A percentile compares a stretch with the other conserved stretches of the same genome.
Evolutionary conservation across 2,329 filamentous ascomycete species (phyloP).

Genomic region (Trichoderma arundinaceum): DNA sequence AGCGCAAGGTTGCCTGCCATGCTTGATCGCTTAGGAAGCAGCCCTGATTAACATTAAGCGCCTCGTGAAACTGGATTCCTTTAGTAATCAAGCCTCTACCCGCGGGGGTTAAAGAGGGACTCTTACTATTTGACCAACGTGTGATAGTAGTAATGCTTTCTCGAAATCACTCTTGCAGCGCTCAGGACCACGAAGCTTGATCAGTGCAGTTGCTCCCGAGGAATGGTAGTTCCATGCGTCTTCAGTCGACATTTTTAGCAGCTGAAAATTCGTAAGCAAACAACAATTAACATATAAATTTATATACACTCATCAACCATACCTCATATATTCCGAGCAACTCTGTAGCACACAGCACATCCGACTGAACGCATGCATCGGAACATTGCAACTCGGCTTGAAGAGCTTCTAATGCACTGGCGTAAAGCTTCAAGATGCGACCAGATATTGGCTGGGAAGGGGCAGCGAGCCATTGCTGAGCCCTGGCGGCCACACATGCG

Average conservation of each 20-base stretch:
- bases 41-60: slow-evolving; percentile 2
- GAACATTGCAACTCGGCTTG: slow-evolving; percentile 19
- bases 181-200: slow-evolving; percentile 24
- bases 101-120: background rate
- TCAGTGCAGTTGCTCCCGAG: slow-evolving; percentile 9
- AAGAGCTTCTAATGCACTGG: slow-evolving; percentile 11
- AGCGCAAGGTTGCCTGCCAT: slow-evolving; percentile 13
- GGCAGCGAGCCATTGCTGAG: slow-evolving; percentile 22
- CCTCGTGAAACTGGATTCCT: slow-evolving; percentile 10
- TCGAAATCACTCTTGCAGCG: slow-evolving; percentile 24
- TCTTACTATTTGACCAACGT: slow-evolving; percentile 29
- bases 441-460: slow-evolving; percentile 7
- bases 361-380: slow-evolving; percentile 2
- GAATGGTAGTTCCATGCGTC: slow-evolving; percentile 20
- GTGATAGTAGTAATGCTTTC: slow-evolving; percentile 23
- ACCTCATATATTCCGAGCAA: slow-evolving; percentile 27
- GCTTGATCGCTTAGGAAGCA: slow-evolving; percentile 15
- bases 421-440: slow-evolving; percentile 15
- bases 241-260: slow-evolving; percentile 26
- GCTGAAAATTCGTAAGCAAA: background rate
- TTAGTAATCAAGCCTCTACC: background rate
- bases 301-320: background rate
- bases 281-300: background rate
- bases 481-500: slow-evolving; percentile 23
- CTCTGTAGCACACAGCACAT: slow-evolving; percentile 25